Evolutionary conservation across 257 asterid species (phyloP).

Genomic region (Solanum dulcamara): DNA sequence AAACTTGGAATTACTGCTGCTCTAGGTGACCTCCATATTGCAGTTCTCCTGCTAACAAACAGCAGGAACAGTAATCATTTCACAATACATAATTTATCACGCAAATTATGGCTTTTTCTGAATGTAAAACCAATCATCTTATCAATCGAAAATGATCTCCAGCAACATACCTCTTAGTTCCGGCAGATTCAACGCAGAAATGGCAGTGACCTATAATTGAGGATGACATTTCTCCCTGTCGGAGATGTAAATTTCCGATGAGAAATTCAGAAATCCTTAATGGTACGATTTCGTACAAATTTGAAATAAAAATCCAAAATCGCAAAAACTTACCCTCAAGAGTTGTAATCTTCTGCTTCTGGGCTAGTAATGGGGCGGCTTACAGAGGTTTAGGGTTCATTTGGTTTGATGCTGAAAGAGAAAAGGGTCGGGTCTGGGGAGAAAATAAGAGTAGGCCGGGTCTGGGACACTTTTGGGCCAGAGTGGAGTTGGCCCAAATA

Average conservation of each 20-base stretch:
- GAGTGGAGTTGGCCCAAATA: neutral
- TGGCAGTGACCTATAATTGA: neutral
- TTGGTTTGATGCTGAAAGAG: neutral
- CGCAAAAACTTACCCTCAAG: neutral
- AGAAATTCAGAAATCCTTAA: neutral
- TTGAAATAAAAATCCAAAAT: neutral
- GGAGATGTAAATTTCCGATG: neutral
- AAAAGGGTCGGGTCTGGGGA: neutral
- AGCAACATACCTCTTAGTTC: neutral
- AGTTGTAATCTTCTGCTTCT: neutral
- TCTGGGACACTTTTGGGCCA: neutral
- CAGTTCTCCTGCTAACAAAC: conserved; percentile 28
- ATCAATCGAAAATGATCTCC: neutral
- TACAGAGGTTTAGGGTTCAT: neutral
- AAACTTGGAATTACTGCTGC: conserved; percentile 60
- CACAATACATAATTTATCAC: neutral
- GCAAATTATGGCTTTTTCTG: neutral
- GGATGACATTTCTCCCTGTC: neutral
- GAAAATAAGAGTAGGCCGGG: neutral
- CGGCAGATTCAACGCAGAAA: neutral
- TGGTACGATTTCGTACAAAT: neutral
- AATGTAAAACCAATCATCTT: neutral
- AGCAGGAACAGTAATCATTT: neutral
- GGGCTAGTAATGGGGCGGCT: neutral
- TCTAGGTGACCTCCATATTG: conserved; percentile 54